These are phyloP conservation scores for Hymenoscyphus albidus DNA, from an alignment of 2,329 filamentous ascomycete genomes.

Conservation along the genomic window DNA sequence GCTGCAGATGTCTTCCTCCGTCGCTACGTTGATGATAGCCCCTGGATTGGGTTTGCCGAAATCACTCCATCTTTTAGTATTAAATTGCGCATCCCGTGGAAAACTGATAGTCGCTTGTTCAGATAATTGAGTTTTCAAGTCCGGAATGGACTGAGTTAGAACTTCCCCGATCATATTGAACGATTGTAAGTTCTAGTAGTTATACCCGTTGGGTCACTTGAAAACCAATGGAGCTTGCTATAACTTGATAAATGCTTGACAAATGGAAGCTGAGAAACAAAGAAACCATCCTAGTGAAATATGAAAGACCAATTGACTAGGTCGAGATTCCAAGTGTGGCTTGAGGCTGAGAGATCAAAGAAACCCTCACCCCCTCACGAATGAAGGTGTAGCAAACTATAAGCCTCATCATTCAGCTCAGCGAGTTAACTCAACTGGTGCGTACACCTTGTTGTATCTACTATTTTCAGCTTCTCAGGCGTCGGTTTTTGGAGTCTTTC, in stretches of 20 bases:
- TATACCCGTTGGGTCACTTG: neutral
- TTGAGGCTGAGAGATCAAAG: neutral
- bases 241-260: neutral
- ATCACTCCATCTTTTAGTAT: conserved; percentile 5
- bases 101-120: neutral
- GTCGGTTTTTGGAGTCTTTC: no score
- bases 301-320: neutral
- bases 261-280: neutral
- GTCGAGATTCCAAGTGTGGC: neutral
- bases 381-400: neutral
- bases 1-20: conserved; percentile 7
- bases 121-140: neutral
- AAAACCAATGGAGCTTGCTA: neutral
- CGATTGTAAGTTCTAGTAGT: neutral
- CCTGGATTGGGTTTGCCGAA: conserved; percentile 10
- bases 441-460: neutral
- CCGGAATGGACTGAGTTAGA: neutral
- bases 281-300: neutral
- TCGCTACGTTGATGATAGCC: conserved; percentile 10
- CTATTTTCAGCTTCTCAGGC: no score
- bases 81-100: neutral
- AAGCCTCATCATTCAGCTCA: neutral
- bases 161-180: neutral
- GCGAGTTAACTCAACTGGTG: neutral
- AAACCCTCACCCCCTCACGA: neutral